These are phyloP conservation scores for Theobroma cacao DNA, from an alignment of 345 rosid species.

Conservation along the genomic window DNA sequence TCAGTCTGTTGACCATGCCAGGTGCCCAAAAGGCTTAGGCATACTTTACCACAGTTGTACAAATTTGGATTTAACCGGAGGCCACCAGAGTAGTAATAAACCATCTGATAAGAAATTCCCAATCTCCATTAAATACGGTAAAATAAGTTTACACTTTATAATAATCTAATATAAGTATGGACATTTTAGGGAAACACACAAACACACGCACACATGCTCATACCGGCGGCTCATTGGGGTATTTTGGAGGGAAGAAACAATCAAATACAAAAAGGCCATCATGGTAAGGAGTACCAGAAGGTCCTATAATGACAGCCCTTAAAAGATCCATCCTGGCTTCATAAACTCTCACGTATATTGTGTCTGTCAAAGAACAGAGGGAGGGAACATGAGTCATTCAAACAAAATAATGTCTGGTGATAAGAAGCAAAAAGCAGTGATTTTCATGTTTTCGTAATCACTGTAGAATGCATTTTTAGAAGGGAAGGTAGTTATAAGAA, in stretches of 20 bases:
- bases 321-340: constrained; percentile 57
- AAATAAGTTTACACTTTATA: not conserved
- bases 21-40: constrained; percentile 67
- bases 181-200: not conserved
- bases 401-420: not conserved
- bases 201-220: constrained; percentile 1
- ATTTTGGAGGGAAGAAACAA: constrained; percentile 48
- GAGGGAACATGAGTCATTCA: not conserved
- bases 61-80: constrained; percentile 58
- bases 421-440: not conserved
- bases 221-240: constrained; percentile 56
- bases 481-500: not conserved
- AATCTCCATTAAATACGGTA: constrained; percentile 1
- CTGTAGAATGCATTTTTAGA: not conserved
- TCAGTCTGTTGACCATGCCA: constrained; percentile 48
- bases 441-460: not conserved
- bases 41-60: constrained; percentile 61
- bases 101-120: constrained; percentile 32
- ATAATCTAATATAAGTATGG: not conserved
- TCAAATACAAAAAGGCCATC: constrained; percentile 69
- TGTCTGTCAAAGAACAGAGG: constrained; percentile 25
- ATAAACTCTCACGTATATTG: constrained; percentile 53
- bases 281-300: constrained; percentile 62
- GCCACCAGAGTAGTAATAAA: constrained; percentile 64
- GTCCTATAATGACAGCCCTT: constrained; percentile 56